Conservation (phyloP, 805 yeast species). For the Teunomyces pallodes region DNA sequence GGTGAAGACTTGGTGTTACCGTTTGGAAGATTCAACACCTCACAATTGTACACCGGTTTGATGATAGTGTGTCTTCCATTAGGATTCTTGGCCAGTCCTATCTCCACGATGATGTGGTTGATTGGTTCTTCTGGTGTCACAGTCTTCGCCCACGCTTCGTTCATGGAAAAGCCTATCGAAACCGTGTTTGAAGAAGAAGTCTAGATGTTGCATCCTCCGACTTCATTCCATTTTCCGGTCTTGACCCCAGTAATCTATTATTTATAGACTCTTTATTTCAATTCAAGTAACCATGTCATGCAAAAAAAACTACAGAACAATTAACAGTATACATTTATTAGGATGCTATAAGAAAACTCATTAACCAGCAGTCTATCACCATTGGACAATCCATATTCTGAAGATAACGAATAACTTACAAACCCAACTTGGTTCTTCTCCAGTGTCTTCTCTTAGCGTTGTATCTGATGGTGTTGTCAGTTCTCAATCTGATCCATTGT, state of each 20-base stretch:
- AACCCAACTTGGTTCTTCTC: constrained; percentile 99
- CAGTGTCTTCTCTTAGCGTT: constrained; percentile 99
- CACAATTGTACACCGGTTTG: constrained; percentile 82
- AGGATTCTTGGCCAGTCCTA: constrained; percentile 84
- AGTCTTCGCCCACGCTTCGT: constrained; percentile 81
- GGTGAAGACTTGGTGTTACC: constrained; percentile 84
- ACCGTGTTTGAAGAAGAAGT: constrained; percentile 86
- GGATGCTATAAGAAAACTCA: constrained; percentile 4
- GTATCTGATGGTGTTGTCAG: constrained; percentile 96
- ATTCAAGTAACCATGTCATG: not conserved
- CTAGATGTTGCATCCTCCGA: constrained; percentile 9
- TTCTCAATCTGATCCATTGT: constrained; percentile 98
- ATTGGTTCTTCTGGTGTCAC: constrained; percentile 79
- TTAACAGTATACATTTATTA: constrained; percentile 3
- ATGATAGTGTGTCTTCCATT: constrained; percentile 74
- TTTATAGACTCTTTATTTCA: not conserved
- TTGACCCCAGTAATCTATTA: not conserved
- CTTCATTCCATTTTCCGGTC: too few species aligned
- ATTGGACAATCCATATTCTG: constrained; percentile 4
- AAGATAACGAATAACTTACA: constrained; percentile 50
- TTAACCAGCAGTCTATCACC: constrained; percentile 2
- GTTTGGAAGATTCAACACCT: constrained; percentile 66
- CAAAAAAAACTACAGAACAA: not conserved
- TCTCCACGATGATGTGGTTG: constrained; percentile 88
- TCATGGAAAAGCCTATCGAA: constrained; percentile 94